Conservation (phyloP, 345 rosid genomes). For the Gossypium australe region DNA sequence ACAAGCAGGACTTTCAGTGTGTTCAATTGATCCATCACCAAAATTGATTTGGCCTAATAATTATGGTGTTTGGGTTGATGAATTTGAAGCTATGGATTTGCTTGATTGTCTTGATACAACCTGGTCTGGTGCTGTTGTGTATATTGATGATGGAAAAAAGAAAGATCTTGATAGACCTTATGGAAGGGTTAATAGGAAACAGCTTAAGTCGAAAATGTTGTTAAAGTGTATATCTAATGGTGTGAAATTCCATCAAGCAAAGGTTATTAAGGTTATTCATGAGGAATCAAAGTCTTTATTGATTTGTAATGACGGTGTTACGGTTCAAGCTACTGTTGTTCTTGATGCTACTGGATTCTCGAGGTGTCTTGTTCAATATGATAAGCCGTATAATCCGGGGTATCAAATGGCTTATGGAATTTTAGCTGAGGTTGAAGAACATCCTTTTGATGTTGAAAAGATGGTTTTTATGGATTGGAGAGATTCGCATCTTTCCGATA, state of each 20-base stretch:
- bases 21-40: slow-evolving; percentile 86
- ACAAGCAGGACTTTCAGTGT: slow-evolving; percentile 85
- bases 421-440: slow-evolving; percentile 89
- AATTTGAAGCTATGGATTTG: slow-evolving; percentile 94
- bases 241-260: slow-evolving; percentile 87
- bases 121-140: slow-evolving; percentile 94
- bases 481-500: slow-evolving; percentile 61
- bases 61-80: slow-evolving; percentile 99
- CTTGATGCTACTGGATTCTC: slow-evolving; percentile 99
- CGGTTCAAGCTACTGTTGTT: slow-evolving; percentile 75
- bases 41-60: slow-evolving; percentile 96
- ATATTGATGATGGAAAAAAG: slow-evolving; percentile 43
- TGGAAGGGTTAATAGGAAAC: slow-evolving; percentile 93
- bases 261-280: slow-evolving; percentile 78
- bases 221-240: slow-evolving; percentile 79
- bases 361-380: slow-evolving; percentile 86
- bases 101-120: slow-evolving; percentile 93
- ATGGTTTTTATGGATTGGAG: slow-evolving; percentile 99
- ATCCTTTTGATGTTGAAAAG: slow-evolving; percentile 86
- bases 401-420: slow-evolving; percentile 96
- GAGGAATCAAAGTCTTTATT: slow-evolving; percentile 76
- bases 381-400: slow-evolving; percentile 93
- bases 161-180: slow-evolving; percentile 80
- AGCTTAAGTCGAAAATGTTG: slow-evolving; percentile 88
- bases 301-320: slow-evolving; percentile 80